phyloP scores from a whole-genome alignment of 768 basidiomycete genomes.

The Arthromyces matolae region DNA sequence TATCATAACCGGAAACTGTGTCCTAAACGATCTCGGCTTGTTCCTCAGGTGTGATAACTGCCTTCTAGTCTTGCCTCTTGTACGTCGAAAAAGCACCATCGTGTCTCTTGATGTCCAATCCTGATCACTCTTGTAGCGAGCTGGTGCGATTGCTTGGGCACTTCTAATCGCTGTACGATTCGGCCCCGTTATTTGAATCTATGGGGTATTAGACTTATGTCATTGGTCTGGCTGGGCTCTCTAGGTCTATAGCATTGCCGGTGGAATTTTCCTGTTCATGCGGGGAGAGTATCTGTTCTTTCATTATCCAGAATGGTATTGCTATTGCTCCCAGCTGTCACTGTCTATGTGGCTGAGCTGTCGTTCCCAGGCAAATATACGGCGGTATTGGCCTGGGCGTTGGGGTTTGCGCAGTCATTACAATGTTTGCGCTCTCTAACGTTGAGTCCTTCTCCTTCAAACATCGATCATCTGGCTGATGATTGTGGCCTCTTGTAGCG shows the following conservation, averaged over 20 bases:
- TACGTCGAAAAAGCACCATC: conserved; percentile 37
- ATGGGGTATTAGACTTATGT: neutral
- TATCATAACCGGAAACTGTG: conserved; percentile 5
- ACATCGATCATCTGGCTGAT: conserved; percentile 14
- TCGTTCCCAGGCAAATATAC: conserved; percentile 54
- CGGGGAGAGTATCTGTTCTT: conserved; percentile 66
- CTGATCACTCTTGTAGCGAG: conserved; percentile 46
- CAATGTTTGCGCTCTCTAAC: conserved; percentile 58
- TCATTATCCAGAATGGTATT: conserved; percentile 60
- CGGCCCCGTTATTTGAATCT: neutral
- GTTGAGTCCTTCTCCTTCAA: conserved; percentile 36
- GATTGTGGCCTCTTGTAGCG: conserved; percentile 38
- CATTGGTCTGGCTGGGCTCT: neutral
- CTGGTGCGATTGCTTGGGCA: conserved; percentile 70
- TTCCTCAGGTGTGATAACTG: conserved; percentile 72
- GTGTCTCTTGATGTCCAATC: conserved; percentile 8
- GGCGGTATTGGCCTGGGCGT: conserved; percentile 61
- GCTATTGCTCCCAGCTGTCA: conserved; percentile 7
- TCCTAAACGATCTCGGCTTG: conserved; percentile 11
- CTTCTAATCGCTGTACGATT: conserved; percentile 54
- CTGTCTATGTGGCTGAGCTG: conserved; percentile 32
- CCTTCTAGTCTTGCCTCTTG: conserved; percentile 68
- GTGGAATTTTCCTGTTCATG: conserved; percentile 59
- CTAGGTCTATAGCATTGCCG: conserved; percentile 63
- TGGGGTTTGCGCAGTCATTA: conserved; percentile 47